Percentiles rank a stretch among this genome's conserved stretches.
phyloP scores from a whole-genome alignment of 345 rosid genomes.

The Salix exigua region DNA sequence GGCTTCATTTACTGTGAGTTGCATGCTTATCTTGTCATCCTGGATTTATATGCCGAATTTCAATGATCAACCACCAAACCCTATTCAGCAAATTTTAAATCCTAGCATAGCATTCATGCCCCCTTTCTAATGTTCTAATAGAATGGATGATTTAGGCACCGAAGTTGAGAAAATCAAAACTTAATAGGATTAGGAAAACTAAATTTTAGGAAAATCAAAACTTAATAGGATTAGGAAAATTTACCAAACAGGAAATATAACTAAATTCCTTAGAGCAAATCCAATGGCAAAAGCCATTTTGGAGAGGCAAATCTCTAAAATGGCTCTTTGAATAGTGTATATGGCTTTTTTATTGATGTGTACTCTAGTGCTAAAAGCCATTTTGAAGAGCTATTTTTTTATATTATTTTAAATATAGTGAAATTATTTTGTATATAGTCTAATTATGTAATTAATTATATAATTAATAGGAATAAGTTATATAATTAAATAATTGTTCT shows the following conservation, averaged over 20 bases:
- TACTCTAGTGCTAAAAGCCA: too few relatives aligned
- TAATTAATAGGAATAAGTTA: too few relatives aligned
- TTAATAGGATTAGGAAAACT: neutral
- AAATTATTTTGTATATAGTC: too few relatives aligned
- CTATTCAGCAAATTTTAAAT: constrained; percentile 66
- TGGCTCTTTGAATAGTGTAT: too few relatives aligned
- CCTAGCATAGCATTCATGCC: constrained; percentile 44
- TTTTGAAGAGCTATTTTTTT: too few relatives aligned
- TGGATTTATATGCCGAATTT: constrained; percentile 55
- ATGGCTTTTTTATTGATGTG: too few relatives aligned
- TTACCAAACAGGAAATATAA: neutral
- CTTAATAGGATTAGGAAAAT: neutral
- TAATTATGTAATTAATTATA: too few relatives aligned
- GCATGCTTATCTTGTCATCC: constrained; percentile 18
- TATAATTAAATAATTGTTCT: too few relatives aligned
- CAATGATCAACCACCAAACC: constrained; percentile 85
- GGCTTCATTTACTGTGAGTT: constrained; percentile 8
- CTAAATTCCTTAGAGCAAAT: neutral
- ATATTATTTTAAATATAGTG: too few relatives aligned
- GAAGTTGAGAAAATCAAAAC: neutral
- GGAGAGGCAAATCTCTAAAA: too few relatives aligned
- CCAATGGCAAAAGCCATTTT: too few relatives aligned
- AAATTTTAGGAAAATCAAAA: neutral
- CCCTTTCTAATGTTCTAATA: neutral
- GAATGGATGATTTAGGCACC: neutral